Conservation (phyloP, 495 filamentous ascomycete genomes). For the Filosporella fistucella region DNA sequence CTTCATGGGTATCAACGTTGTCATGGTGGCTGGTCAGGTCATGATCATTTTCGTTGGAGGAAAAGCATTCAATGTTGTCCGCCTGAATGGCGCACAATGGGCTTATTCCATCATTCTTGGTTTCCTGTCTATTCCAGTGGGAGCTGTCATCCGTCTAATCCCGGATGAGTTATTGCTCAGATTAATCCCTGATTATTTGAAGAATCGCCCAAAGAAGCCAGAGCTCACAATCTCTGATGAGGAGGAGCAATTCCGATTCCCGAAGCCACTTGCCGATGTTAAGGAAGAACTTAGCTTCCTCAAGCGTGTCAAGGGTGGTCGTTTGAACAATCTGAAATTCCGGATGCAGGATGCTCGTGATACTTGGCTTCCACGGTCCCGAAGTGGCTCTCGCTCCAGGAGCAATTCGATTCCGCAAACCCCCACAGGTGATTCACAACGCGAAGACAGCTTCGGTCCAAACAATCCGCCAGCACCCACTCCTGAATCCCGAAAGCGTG, state of each 20-base stretch:
- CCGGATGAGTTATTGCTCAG: conserved; percentile 59
- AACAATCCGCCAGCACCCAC: conserved; percentile 50
- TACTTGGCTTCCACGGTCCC: conserved; percentile 62
- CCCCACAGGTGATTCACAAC: conserved; percentile 50
- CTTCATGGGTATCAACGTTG: conserved; percentile 74
- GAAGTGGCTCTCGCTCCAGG: conserved; percentile 70
- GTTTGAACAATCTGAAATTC: conserved; percentile 81
- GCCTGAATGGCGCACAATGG: conserved; percentile 66
- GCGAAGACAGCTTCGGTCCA: conserved; percentile 35
- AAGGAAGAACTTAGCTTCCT: conserved; percentile 80
- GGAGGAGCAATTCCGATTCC: conserved; percentile 66
- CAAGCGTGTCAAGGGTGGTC: conserved; percentile 87
- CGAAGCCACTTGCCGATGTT: conserved; percentile 69
- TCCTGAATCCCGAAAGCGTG: conserved; percentile 68
- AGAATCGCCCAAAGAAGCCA: conserved; percentile 53
- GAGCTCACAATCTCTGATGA: conserved; percentile 67
- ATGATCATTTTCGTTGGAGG: conserved; percentile 78
- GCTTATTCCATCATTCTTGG: conserved; percentile 69
- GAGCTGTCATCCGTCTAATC: conserved; percentile 63
- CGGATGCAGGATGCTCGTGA: conserved; percentile 75
- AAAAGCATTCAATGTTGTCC: conserved; percentile 66
- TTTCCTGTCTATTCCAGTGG: conserved; percentile 68
- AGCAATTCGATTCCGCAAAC: conserved; percentile 69
- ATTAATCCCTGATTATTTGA: conserved; percentile 65
- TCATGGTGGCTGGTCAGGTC: conserved; percentile 77